Conservation (phyloP, 495 filamentous ascomycete genomes). For the Penicillium arizonense region DNA sequence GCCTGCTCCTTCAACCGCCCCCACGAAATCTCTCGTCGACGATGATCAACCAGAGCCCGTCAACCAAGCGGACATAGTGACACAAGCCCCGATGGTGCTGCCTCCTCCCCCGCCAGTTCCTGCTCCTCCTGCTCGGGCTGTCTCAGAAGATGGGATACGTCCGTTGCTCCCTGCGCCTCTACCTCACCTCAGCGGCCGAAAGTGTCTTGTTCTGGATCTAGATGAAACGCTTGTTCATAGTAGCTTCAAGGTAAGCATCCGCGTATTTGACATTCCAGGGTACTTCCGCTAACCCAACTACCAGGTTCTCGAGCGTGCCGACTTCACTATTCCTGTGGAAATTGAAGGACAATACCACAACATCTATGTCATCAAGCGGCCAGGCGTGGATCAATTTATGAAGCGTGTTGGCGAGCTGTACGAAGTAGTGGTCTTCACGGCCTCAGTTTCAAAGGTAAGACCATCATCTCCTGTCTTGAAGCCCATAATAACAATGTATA, state of each 20-base stretch:
- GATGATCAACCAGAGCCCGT: slow-evolving; percentile 17
- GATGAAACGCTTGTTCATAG: slow-evolving; percentile 99
- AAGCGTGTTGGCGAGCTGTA: slow-evolving; percentile 97
- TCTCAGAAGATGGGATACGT: slow-evolving; percentile 38
- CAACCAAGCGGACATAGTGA: slow-evolving; percentile 29
- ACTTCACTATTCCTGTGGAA: slow-evolving; percentile 98
- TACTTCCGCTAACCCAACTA: slow-evolving; percentile 19
- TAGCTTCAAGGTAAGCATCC: slow-evolving; percentile 84
- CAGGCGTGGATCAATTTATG: slow-evolving; percentile 98
- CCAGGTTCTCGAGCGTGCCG: slow-evolving; percentile 94
- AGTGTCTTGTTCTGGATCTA: slow-evolving; percentile 93
- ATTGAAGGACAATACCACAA: slow-evolving; percentile 99
- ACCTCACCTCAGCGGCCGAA: slow-evolving; percentile 76
- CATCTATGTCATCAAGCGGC: slow-evolving; percentile 98
- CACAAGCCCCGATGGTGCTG: slow-evolving; percentile 40
- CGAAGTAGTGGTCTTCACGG: slow-evolving; percentile 98
- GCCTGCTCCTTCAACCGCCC: slow-evolving; percentile 7
- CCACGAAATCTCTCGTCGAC: slow-evolving; percentile 6
- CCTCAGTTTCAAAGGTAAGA: slow-evolving; percentile 94
- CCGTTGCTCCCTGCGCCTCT: slow-evolving; percentile 76
- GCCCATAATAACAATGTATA: slow-evolving; percentile 29
- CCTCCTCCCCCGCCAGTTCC: slow-evolving; percentile 62
- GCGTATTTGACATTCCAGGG: slow-evolving; percentile 11
- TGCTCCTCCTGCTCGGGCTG: slow-evolving; percentile 16
- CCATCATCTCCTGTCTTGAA: not conserved